Evolutionary conservation across 1,284 basidiomycete genomes (phyloP).

Genomic region (Malassezia pachydermatis): DNA sequence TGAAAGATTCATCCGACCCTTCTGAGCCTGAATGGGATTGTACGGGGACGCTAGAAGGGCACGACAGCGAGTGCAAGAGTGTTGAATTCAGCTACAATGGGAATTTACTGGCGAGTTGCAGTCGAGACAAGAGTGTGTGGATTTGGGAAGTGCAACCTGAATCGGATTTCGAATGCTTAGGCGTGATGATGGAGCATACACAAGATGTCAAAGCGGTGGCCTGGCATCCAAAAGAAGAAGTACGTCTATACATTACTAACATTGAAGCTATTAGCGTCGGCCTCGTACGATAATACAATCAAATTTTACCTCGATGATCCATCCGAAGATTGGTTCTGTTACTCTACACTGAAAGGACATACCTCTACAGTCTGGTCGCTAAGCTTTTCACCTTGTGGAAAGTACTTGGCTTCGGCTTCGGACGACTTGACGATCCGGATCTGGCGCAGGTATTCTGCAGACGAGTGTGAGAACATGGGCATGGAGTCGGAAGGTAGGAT

Average conservation of each 20-base stretch:
- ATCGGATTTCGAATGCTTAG: conserved; percentile 71
- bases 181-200: conserved; percentile 90
- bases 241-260: conserved; percentile 42
- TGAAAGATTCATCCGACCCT: not conserved
- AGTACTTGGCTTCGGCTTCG: conserved; percentile 66
- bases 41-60: conserved; percentile 76
- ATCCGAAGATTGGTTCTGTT: conserved; percentile 85
- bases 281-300: conserved; percentile 92
- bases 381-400: conserved; percentile 65
- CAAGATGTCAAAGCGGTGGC: conserved; percentile 92
- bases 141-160: conserved; percentile 88
- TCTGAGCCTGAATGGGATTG: conserved; percentile 60
- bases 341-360: conserved; percentile 69
- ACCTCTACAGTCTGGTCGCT: conserved; percentile 78
- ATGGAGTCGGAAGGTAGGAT: conserved; percentile 32
- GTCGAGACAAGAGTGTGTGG: conserved; percentile 95
- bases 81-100: conserved; percentile 74
- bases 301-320: conserved; percentile 90
- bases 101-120: conserved; percentile 76
- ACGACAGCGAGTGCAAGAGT: conserved; percentile 94
- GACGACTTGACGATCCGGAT: conserved; percentile 65
- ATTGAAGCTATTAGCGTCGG: conserved; percentile 70
- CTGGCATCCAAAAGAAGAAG: conserved; percentile 93
- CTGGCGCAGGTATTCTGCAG: conserved; percentile 49
- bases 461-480: conserved; percentile 38